Conservation (phyloP, 257 asterid species). For the Plantago elongata region DNA sequence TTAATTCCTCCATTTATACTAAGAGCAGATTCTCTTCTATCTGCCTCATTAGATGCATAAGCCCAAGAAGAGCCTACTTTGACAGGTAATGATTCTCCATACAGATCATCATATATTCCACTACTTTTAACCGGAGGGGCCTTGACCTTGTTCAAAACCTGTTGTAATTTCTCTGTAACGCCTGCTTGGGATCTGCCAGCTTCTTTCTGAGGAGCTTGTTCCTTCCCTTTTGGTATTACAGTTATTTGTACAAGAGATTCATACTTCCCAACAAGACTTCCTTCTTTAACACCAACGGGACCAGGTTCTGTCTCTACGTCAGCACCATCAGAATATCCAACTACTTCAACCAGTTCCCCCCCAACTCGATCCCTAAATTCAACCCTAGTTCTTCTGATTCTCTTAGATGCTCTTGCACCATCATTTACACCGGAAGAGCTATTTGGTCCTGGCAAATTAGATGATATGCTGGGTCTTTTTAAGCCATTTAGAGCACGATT, state of each 20-base stretch:
- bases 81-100: constrained; percentile 74
- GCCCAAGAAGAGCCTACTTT: constrained; percentile 95
- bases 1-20: constrained; percentile 31
- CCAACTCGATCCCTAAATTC: constrained; percentile 87
- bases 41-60: constrained; percentile 35
- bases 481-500: constrained; percentile 62
- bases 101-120: constrained; percentile 89
- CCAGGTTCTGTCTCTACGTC: constrained; percentile 98
- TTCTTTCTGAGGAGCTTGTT: constrained; percentile 45
- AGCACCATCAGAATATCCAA: constrained; percentile 87
- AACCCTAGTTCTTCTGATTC: constrained; percentile 69
- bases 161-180: constrained; percentile 75
- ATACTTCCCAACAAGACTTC: constrained; percentile 95
- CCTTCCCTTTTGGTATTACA: constrained; percentile 84
- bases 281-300: constrained; percentile 92
- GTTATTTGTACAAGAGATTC: constrained; percentile 87
- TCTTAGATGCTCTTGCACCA: constrained; percentile 62
- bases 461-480: constrained; percentile 32
- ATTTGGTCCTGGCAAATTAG: constrained; percentile 29
- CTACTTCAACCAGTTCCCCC: constrained; percentile 76
- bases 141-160: constrained; percentile 81
- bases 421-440: constrained; percentile 31
- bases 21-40: constrained; percentile 35
- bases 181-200: constrained; percentile 46
- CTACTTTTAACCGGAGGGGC: constrained; percentile 57